Evolutionary conservation across 371 early-diverging fungal species (phyloP), one percentile per base, ranked within the genome.

Genomic region (Mortierella sp.): DNA sequence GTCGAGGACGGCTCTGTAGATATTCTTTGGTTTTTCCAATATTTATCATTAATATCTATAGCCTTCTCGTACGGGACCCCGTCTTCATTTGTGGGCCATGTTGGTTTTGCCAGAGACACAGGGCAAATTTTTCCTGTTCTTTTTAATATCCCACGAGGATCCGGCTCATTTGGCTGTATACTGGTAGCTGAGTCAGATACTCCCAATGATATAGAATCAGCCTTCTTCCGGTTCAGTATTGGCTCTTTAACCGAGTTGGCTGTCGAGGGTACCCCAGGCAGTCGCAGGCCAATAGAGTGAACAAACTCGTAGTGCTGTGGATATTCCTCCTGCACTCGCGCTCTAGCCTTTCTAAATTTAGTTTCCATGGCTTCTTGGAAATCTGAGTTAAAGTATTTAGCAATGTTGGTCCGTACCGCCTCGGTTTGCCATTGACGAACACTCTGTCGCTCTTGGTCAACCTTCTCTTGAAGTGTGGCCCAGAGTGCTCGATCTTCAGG

Each of bases 261-360:
- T 53, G 40, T 40, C 24, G 66, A 58, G 0, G 68, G 71, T 9
- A 66, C 55, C 6, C 80, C 70, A 4, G 82, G 69, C 4, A 75
- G 48, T n/a, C 76, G 61, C 10, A 81, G 8, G 1, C 76, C 73
- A 36, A 81, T 57, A 9, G 82, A 71, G 4, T 76, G 69, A 2
- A 76, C 58, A 58, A 76, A 81, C n/a, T 72, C 76, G 32, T 72
- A 81, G 63, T 69, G 69, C 24, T 52, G 82, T 3, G 82, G 82
- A 36, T 81, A 81, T 13, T 81, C 76, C n/a, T 63, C 69, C n/a
- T 21, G 43, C 6, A 81, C 70, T 10, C 82, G 52, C 9, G 47
- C 28, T 24, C 76, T 59, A 28, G 67, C 82, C 21, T 76, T 64
- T 8, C 0, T 48, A 47, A 71, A 81, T 58, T 76, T 81, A 10